phyloP scores from a whole-genome alignment of 257 asterid species.

The Phtheirospermum japonicum region DNA sequence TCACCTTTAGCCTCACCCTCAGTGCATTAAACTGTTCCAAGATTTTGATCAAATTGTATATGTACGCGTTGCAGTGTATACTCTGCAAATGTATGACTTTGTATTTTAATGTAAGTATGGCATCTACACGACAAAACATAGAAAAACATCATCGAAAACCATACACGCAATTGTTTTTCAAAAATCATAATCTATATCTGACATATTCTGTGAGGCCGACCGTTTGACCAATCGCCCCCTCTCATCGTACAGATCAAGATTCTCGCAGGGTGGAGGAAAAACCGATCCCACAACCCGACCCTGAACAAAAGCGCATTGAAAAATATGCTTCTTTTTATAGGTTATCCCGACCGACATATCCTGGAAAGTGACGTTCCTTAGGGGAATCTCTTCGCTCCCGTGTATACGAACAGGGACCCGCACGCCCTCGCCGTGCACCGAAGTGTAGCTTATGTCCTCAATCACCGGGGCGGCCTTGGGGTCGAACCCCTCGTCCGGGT shows the following conservation, averaged over 20 bases:
- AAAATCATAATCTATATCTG: slow-evolving; percentile 91
- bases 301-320: slow-evolving; percentile 78
- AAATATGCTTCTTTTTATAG: slow-evolving; percentile 78
- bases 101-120: not conserved
- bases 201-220: slow-evolving; percentile 52
- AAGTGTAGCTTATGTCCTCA: slow-evolving; percentile 62
- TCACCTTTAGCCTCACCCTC: too few species aligned
- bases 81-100: too few species aligned
- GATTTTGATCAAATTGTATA: too few species aligned
- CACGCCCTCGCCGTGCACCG: slow-evolving; percentile 82
- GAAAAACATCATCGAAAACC: not conserved
- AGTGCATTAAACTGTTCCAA: too few species aligned
- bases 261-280: slow-evolving; percentile 81
- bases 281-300: slow-evolving; percentile 81
- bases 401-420: slow-evolving; percentile 92
- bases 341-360: slow-evolving; percentile 82
- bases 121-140: slow-evolving; percentile 27
- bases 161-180: slow-evolving; percentile 23
- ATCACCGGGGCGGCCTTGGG: slow-evolving; percentile 70
- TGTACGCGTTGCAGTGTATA: too few species aligned
- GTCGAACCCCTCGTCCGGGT: slow-evolving; percentile 66
- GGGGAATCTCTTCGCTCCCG: slow-evolving; percentile 74
- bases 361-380: slow-evolving; percentile 57
- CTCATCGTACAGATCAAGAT: slow-evolving; percentile 79
- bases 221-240: slow-evolving; percentile 49